Evolutionary conservation across 2,329 filamentous ascomycete genomes (phyloP), one percentile per base, ranked within the genome.

Genomic region (Cordyceps fumosorosea): DNA sequence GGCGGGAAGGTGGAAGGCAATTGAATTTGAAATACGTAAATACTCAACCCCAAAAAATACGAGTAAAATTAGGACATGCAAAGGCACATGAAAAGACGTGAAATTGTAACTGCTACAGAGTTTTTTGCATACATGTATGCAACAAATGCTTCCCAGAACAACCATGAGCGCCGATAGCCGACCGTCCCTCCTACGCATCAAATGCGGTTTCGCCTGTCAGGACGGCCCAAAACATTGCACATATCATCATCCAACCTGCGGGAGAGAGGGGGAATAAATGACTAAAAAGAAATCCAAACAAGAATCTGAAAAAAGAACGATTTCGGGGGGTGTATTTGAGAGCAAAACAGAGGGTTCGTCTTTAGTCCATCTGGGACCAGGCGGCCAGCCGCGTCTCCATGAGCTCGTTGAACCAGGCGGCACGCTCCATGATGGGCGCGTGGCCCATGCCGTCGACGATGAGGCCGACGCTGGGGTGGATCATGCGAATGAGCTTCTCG

Each of bases 391-490:
- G 75, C 70, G 80, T 82, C 67, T 84, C 84, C 55, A 93, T 68
- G 68, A 88, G 75, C 56, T 74, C 73, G 67, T 90, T 87, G 69
- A 92, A 88, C 80, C 90, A 91, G 51, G 78, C 71, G 63, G 84
- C 79, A 72, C 85, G 82, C 78, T 96, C 90, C 68, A 89, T 81
- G 6, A 89, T 80, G 29, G 91, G 80, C 42, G 88, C 89, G 74
- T 96, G 92, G 0, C 90, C 91, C 73, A 86, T 82, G 0, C 84
- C 89, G 65, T 91, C 85, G n/a, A 87, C 79, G 29, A 91, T 82
- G 48, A 83, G 72, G 40, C 82, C 83, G 64, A 78, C 81, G 3
- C 78, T 85, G 1, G 90, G 89, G 66, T 79, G 64, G 29, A 96
- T 69, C 51, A 83, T 81, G 56, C 84, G 79, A 62, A 89, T 84